These are phyloP conservation scores for Eremomyces bilateralis DNA, from an alignment of 495 filamentous ascomycete species.

Conservation along the genomic window DNA sequence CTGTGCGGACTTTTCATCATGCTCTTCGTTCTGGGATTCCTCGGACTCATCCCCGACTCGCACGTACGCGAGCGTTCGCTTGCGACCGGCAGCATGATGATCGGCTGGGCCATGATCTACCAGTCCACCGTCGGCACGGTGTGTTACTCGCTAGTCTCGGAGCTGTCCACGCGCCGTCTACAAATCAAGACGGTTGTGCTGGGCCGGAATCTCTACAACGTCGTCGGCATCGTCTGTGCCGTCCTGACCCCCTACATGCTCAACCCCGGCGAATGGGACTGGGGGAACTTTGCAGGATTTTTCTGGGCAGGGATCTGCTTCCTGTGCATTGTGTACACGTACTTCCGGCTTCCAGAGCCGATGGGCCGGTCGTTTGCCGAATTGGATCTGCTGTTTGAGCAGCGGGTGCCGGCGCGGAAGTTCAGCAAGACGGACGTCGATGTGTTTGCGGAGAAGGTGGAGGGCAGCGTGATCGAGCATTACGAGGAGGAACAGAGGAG, in stretches of 20 bases:
- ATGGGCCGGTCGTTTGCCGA: conserved; percentile 16
- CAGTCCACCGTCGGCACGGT: conserved; percentile 37
- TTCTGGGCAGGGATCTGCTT: conserved; percentile 32
- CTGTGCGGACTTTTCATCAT: conserved; percentile 15
- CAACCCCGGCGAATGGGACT: conserved; percentile 28
- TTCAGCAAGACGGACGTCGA: conserved; percentile 16
- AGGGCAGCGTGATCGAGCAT: conserved; percentile 4
- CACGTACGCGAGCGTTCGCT: conserved; percentile 8
- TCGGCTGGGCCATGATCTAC: conserved; percentile 31
- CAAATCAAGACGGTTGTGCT: conserved; percentile 32
- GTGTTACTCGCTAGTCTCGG: conserved; percentile 37
- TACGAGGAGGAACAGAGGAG: conserved; percentile 14
- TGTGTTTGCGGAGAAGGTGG: too few species aligned
- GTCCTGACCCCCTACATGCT: conserved; percentile 30
- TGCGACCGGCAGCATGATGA: conserved; percentile 28
- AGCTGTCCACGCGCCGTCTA: conserved; percentile 31
- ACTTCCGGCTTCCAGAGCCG: conserved; percentile 19
- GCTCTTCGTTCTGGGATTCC: conserved; percentile 20
- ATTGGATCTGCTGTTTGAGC: conserved; percentile 20
- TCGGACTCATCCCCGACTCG: conserved; percentile 14
- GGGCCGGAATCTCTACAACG: conserved; percentile 34
- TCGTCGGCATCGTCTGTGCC: conserved; percentile 19
- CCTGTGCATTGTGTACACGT: conserved; percentile 21
- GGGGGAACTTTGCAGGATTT: conserved; percentile 29
- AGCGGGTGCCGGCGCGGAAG: conserved; percentile 15